Base-by-base conservation (phyloP, 192 early-diverging fungal species). In the Backusella liffmaniae region DNA sequence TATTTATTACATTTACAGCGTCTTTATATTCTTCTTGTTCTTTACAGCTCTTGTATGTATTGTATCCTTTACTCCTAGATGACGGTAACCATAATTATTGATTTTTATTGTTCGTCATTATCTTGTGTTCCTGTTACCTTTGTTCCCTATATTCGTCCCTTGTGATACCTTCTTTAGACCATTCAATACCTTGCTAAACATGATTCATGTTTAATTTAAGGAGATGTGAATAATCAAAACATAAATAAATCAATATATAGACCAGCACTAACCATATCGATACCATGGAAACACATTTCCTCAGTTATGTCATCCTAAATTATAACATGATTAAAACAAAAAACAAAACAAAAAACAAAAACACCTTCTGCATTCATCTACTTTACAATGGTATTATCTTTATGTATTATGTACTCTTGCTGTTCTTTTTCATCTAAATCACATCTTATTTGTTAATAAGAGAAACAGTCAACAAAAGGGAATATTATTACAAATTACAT, bases 131-230 rank as follows among this genome's bases (percentile, higher is more conserved):
- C 16, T 36, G 15, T 42, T 78, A 84, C 83, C 83, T 75, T 76
- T 76, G 49, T 41, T 79, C 53, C 44, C 83, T 70, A 56, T 84
- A 84, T 46, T 72, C n/a, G 5, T 84, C 73, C 51, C 83, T 70
- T 35, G 68, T 76, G n/a, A 77, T 76, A 15, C 42, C 18, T 29
- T 78, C 42, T 26, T 73, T 23, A 21, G 67, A 56, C 83, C 83
- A 84, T 5, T 66, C 66, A 49, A 84, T 84, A 26, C 80, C 83
- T 84, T 84, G 83, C 83, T 84, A 56, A 32, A 3, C 32, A 32
- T 32, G 32, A 32, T 32, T 32, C 42, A 71, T 59, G 0, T 70
- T 5, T 44, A 42, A 69, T 37, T 42, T 30, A 32, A 53, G 34
- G 30, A 32, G 36, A 51, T n/a, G 26, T 6, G 67, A 30, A 29